Evolutionary conservation across 257 asterid genomes (phyloP), one percentile per base, ranked within the genome.

Genomic region (Perilla frutescens): DNA sequence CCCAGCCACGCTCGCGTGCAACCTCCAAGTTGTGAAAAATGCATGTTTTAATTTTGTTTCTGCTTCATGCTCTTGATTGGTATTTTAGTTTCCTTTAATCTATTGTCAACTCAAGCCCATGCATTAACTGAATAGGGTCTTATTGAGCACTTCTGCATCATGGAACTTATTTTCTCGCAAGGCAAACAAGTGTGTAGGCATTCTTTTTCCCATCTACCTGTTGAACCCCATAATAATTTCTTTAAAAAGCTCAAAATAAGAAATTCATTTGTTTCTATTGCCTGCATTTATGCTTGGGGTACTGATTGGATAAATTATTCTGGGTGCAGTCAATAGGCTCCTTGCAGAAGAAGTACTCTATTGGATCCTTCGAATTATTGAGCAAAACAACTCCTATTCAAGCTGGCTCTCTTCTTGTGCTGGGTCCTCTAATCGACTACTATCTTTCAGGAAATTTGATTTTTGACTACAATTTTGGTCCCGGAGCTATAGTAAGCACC

Each of bases 381-480:
- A 94, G 97, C 79, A 94, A 85, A 87, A 94, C 99, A 56, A 96
- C 99, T 37, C 99, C 99, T 3, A 94, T 94, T 62, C 99, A 94
- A 86, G 96, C 99, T 53, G 82, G 87, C 62, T 94, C 99, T 72
- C 97, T 94, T 77, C 96, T 94, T 37, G 85, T 94, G 71, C 74
- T 91, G 56, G 99, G 97, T 58, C 99, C 99, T 59, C 77, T 94
- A 43, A 41, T 89, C 13, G 99, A 94, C 87, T 91, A 86, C 82
- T 86, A 70, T 77, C 97, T 94, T 40, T 79, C 87, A 4, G 89
- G 87, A 32, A 88, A 84, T n/a, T 58, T 88, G 20, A 84, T 94
- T 73, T 66, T 88, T 39, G 82, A 87, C 55, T 94, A 86, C 82
- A 79, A 85, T 62, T 91, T 83, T 60, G 71, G 81, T 36, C 59